These are phyloP conservation scores for Alternaria angustiovoidea DNA, from an alignment of 2,329 filamentous ascomycete species.

Conservation along the genomic window DNA sequence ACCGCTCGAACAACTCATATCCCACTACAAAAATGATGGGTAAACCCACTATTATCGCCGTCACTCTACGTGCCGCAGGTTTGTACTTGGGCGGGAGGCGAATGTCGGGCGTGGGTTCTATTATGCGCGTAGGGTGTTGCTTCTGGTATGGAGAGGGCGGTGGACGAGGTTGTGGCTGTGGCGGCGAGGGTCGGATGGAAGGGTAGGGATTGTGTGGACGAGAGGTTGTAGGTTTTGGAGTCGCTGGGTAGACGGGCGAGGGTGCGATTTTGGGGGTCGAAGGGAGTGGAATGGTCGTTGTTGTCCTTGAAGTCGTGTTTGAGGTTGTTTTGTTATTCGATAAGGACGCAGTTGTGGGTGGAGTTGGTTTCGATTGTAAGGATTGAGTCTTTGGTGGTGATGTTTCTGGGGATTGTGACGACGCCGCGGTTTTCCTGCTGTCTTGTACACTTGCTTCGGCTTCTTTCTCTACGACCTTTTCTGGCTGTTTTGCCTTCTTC, in stretches of 20 bases:
- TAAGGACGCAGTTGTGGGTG: not conserved
- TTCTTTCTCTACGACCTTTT: not conserved
- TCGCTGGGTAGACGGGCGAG: conserved; percentile 10
- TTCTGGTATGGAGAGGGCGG: not conserved
- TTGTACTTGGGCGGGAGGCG: conserved; percentile 44
- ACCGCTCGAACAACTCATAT: conserved; percentile 42
- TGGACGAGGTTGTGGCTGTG: not conserved
- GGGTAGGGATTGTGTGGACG: conserved; percentile 8
- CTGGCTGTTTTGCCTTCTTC: conserved; percentile 10
- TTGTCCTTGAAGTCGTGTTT: conserved; percentile 2
- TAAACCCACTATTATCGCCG: conserved; percentile 46
- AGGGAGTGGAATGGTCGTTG: conserved; percentile 40
- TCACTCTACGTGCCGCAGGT: conserved; percentile 40
- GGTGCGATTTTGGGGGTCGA: conserved; percentile 22
- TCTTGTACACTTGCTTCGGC: not conserved
- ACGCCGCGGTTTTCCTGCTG: not conserved
- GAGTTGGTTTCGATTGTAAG: conserved; percentile 4
- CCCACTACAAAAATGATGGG: conserved; percentile 46
- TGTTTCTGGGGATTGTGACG: not conserved
- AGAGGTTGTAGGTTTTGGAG: conserved; percentile 7
- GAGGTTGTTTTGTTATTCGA: not conserved
- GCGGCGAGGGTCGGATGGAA: conserved; percentile 2
- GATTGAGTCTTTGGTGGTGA: conserved; percentile 18
- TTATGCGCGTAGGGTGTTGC: conserved; percentile 19
- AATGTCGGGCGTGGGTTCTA: conserved; percentile 31